Conservation (phyloP, 768 basidiomycete genomes). For the Mycena pura region DNA sequence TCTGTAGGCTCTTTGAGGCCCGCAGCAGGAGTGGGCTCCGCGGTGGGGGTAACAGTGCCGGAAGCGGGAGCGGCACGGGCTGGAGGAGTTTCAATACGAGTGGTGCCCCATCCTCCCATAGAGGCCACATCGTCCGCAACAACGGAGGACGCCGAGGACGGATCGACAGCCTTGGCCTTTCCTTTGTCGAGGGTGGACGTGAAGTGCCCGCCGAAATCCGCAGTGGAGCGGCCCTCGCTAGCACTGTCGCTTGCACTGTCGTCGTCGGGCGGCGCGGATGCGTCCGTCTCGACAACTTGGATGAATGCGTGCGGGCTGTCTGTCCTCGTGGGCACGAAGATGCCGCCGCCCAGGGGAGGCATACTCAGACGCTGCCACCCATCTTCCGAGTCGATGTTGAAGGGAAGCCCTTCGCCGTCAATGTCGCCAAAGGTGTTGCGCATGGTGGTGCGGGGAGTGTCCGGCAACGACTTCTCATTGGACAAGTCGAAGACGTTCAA, state of each 20-base stretch:
- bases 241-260: constrained; percentile 33
- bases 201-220: constrained; percentile 28
- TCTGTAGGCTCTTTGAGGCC: constrained; percentile 6
- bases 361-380: constrained; percentile 77
- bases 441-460: constrained; percentile 39
- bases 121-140: constrained; percentile 41
- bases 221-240: constrained; percentile 41
- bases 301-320: constrained; percentile 69
- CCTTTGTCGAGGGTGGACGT: constrained; percentile 48
- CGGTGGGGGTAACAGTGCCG: constrained; percentile 20
- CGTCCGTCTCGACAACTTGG: constrained; percentile 55
- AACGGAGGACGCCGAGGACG: constrained; percentile 25
- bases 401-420: constrained; percentile 49
- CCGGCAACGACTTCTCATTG: constrained; percentile 39
- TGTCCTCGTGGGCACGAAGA: constrained; percentile 41
- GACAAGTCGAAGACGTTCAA: constrained; percentile 69
- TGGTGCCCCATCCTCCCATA: constrained; percentile 25
- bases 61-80: constrained; percentile 9
- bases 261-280: constrained; percentile 34
- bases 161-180: constrained; percentile 51
- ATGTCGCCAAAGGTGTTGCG: constrained; percentile 67
- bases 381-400: constrained; percentile 59
- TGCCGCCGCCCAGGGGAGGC: constrained; percentile 47
- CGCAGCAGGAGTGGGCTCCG: constrained; percentile 12
- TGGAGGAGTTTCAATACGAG: constrained; percentile 8